Evolutionary conservation across 805 yeast species (phyloP).

Genomic region (Monosporozyma yasuniensis): DNA sequence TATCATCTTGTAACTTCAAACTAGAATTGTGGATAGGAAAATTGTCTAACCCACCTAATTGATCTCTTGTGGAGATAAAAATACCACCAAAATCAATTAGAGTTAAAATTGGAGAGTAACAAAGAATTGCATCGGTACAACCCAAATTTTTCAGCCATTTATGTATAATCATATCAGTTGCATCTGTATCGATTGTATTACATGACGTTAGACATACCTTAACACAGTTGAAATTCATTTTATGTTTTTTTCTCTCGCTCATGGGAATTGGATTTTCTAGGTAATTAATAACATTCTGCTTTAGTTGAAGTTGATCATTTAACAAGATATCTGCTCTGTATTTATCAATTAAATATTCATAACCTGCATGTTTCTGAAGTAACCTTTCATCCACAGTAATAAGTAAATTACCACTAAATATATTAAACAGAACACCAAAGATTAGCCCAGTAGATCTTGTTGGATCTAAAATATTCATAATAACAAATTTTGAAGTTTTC

Average conservation of each 20-base stretch:
- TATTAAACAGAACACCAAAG: slow-evolving; percentile 67
- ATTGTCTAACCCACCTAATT: slow-evolving; percentile 41
- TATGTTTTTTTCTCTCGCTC: slow-evolving; percentile 64
- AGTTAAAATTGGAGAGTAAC: slow-evolving; percentile 82
- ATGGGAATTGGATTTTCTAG: slow-evolving; percentile 83
- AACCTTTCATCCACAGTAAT: slow-evolving; percentile 71
- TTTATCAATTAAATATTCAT: slow-evolving; percentile 69
- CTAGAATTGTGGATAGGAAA: slow-evolving; percentile 26
- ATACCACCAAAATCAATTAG: slow-evolving; percentile 93
- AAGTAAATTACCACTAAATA: slow-evolving; percentile 75
- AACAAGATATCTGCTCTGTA: slow-evolving; percentile 64
- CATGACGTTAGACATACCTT: slow-evolving; percentile 89
- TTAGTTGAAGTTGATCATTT: slow-evolving; percentile 81
- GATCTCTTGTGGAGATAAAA: slow-evolving; percentile 84
- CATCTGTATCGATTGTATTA: slow-evolving; percentile 85
- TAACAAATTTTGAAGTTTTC: slow-evolving; percentile 37
- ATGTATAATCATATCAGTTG: slow-evolving; percentile 77
- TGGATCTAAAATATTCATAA: slow-evolving; percentile 57
- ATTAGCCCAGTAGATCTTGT: slow-evolving; percentile 81
- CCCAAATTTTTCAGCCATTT: slow-evolving; percentile 90
- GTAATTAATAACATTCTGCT: slow-evolving; percentile 86
- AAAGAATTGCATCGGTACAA: slow-evolving; percentile 61
- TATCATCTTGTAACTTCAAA: slow-evolving; percentile 27
- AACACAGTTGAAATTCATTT: slow-evolving; percentile 69
- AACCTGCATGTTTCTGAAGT: slow-evolving; percentile 74